These are phyloP conservation scores for Alternaria incomplexa DNA, from an alignment of 2,329 filamentous ascomycete species.

Conservation along the genomic window DNA sequence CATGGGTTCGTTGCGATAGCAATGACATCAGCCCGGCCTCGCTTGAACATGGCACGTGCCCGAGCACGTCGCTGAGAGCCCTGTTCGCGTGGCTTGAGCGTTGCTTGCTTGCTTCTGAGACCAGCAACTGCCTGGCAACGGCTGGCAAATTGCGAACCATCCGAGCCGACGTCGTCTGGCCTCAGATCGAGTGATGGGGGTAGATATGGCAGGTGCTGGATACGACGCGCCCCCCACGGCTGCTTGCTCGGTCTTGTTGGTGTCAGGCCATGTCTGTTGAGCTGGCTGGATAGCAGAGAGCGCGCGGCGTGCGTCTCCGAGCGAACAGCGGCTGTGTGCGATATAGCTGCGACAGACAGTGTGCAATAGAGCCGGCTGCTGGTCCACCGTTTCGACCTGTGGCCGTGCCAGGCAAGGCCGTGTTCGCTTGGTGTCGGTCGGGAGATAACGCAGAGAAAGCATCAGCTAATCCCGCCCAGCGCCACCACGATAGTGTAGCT, in stretches of 20 bases:
- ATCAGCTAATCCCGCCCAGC: constrained; percentile 3
- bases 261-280: constrained; percentile 17
- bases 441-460: constrained; percentile 20
- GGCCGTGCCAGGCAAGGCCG: constrained; percentile 29
- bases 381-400: constrained; percentile 35
- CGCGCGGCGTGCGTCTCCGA: constrained; percentile 11
- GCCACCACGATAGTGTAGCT: background rate
- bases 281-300: background rate
- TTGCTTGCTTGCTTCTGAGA: constrained; percentile 13
- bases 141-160: constrained; percentile 23
- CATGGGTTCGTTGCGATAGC: constrained; percentile 1
- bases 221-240: constrained; percentile 6
- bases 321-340: constrained; percentile 10
- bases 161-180: constrained; percentile 11
- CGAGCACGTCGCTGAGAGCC: background rate
- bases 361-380: constrained; percentile 11
- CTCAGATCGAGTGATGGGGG: constrained; percentile 1
- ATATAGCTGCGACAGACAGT: constrained; percentile 1
- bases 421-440: constrained; percentile 26
- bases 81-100: constrained; percentile 22
- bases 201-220: background rate
- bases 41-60: constrained; percentile 16
- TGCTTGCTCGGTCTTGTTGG: background rate
- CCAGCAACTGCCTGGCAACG: constrained; percentile 20
- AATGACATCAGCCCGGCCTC: constrained; percentile 24